Evolutionary conservation across 495 filamentous ascomycete genomes (phyloP).

Genomic region (Hypoxylon subgilvum): DNA sequence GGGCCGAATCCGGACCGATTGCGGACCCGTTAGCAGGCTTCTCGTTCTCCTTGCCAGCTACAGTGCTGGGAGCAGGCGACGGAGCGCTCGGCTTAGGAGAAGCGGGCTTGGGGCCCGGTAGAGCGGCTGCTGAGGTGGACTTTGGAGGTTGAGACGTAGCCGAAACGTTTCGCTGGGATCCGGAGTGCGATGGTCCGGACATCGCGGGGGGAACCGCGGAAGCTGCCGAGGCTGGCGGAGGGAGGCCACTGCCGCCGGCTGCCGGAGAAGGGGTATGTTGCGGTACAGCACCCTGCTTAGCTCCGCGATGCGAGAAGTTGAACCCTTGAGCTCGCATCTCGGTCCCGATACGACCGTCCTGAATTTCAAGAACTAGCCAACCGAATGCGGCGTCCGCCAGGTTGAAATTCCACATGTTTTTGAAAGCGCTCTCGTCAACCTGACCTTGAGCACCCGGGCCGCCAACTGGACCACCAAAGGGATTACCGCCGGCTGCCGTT

Average conservation of each 20-base stretch:
- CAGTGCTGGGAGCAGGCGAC: slow-evolving; percentile 42
- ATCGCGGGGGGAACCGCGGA: slow-evolving; percentile 31
- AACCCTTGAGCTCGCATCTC: slow-evolving; percentile 99
- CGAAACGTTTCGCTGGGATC: slow-evolving; percentile 47
- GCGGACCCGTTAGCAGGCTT: slow-evolving; percentile 59
- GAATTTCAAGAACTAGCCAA: slow-evolving; percentile 91
- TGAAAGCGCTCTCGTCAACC: slow-evolving; percentile 98
- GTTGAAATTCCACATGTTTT: slow-evolving; percentile 99
- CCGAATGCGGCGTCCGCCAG: slow-evolving; percentile 97
- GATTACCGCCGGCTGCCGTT: slow-evolving; percentile 91
- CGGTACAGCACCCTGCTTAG: slow-evolving; percentile 56
- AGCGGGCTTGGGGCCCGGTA: slow-evolving; percentile 59
- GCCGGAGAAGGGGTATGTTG: slow-evolving; percentile 44
- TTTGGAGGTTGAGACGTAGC: slow-evolving; percentile 46
- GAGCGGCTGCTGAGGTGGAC: slow-evolving; percentile 44
- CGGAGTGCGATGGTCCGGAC: slow-evolving; percentile 17
- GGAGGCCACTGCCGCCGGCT: slow-evolving; percentile 45
- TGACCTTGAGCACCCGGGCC: slow-evolving; percentile 76
- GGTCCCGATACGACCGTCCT: slow-evolving; percentile 91
- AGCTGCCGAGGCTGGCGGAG: slow-evolving; percentile 46
- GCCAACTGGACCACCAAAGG: slow-evolving; percentile 86
- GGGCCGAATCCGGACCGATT: slow-evolving; percentile 53
- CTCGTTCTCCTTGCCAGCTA: slow-evolving; percentile 53
- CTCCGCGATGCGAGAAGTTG: slow-evolving; percentile 93
- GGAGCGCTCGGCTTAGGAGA: slow-evolving; percentile 54